Percentiles rank a stretch among this genome's conserved stretches.
These are phyloP conservation scores for Fusarium verrucosum DNA, from an alignment of 2,329 filamentous ascomycete species.

Conservation along the genomic window DNA sequence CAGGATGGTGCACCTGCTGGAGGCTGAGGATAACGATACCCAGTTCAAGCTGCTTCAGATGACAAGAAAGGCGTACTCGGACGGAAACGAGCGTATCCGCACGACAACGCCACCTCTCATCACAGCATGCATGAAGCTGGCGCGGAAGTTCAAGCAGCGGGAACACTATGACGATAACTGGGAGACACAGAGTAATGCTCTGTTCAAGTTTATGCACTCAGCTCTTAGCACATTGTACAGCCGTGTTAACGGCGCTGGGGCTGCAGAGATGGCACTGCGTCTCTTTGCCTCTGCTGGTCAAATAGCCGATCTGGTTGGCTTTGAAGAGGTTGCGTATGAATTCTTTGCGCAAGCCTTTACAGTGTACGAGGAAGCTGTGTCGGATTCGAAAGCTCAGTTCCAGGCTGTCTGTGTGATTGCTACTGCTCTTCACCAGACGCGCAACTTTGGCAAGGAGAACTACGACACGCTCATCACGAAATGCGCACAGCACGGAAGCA, in stretches of 20 bases:
- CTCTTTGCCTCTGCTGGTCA: slow-evolving; percentile 93
- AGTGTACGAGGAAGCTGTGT: slow-evolving; percentile 95
- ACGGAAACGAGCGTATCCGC: slow-evolving; percentile 94
- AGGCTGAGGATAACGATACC: slow-evolving; percentile 86
- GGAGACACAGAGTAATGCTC: slow-evolving; percentile 72
- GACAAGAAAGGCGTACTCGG: slow-evolving; percentile 83
- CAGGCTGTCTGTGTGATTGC: slow-evolving; percentile 97
- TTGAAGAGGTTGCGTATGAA: slow-evolving; percentile 96
- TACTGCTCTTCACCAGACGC: slow-evolving; percentile 84
- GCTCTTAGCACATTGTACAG: slow-evolving; percentile 87
- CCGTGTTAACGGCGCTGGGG: slow-evolving; percentile 78
- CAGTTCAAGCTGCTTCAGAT: slow-evolving; percentile 94
- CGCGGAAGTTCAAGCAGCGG: slow-evolving; percentile 85
- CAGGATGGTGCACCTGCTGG: slow-evolving; percentile 86
- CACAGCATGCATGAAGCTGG: slow-evolving; percentile 88
- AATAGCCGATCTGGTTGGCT: slow-evolving; percentile 87
- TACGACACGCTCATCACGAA: slow-evolving; percentile 99
- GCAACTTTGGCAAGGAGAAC: slow-evolving; percentile 94
- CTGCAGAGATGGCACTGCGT: slow-evolving; percentile 87
- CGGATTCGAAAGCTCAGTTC: slow-evolving; percentile 95
- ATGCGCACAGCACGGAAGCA: slow-evolving; percentile 94
- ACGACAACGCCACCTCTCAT: slow-evolving; percentile 95
- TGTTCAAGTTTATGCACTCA: slow-evolving; percentile 96
- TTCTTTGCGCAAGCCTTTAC: slow-evolving; percentile 99
- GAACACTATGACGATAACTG: slow-evolving; percentile 81